phyloP scores from a whole-genome alignment of 208 protist species.

The Leishmania aethiopica region DNA sequence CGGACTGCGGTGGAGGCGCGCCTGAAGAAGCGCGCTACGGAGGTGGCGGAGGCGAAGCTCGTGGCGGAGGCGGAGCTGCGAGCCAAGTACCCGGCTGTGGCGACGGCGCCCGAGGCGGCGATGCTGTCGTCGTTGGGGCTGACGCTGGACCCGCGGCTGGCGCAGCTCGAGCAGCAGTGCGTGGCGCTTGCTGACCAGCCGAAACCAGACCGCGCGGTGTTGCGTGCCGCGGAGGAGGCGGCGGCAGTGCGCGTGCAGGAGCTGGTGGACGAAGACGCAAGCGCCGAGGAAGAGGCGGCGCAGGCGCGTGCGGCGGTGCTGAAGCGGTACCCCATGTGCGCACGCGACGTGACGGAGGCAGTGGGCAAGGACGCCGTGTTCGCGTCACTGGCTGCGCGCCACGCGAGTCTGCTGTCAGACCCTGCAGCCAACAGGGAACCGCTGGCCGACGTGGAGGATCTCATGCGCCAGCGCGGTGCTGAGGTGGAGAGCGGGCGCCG shows the following conservation, averaged over 20 bases:
- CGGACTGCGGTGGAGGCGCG: conserved; percentile 23
- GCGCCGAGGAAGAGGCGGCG: conserved; percentile 31
- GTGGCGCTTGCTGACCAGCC: conserved; percentile 10
- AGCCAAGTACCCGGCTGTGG: conserved; percentile 18
- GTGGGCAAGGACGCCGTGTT: conserved; percentile 47
- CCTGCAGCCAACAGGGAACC: no score
- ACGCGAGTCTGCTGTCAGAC: no score
- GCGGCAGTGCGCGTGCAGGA: conserved; percentile 26
- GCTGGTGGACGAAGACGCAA: conserved; percentile 30
- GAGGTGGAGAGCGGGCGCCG: no score
- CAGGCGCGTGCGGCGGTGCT: conserved; percentile 26
- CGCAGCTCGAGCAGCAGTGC: conserved; percentile 24
- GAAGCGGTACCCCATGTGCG: conserved; percentile 49
- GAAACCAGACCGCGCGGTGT: background rate
- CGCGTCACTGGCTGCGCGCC: conserved; percentile 26
- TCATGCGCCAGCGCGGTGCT: no score
- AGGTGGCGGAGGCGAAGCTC: conserved; percentile 33
- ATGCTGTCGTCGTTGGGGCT: conserved; percentile 37
- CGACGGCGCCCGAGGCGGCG: conserved; percentile 8
- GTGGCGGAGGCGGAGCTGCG: conserved; percentile 18
- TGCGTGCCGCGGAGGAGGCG: conserved; percentile 23
- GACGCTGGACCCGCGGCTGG: conserved; percentile 33
- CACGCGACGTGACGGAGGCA: conserved; percentile 48
- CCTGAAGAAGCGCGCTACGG: conserved; percentile 23
- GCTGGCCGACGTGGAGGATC: no score